Evolutionary conservation across 2,329 filamentous ascomycete species (phyloP).

Genomic region (Thielaviopsis ethacetica): DNA sequence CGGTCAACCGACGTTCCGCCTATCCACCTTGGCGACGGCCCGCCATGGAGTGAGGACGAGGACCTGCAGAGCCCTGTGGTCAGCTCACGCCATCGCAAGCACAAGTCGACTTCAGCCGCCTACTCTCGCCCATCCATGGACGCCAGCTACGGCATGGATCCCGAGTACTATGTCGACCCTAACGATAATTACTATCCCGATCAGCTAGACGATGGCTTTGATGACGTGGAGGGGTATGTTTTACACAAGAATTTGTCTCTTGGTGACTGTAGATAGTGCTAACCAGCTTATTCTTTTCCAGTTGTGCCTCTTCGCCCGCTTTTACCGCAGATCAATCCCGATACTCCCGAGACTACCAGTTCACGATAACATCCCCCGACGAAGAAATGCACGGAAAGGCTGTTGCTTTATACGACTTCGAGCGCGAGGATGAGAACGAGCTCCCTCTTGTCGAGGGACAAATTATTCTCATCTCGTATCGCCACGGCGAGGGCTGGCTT

Average conservation of each 20-base stretch:
- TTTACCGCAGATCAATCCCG: slow-evolving; percentile 53
- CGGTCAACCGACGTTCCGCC: slow-evolving; percentile 59
- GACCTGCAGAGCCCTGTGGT: slow-evolving; percentile 86
- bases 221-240: slow-evolving; percentile 31
- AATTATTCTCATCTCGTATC: slow-evolving; percentile 89
- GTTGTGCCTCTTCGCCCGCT: slow-evolving; percentile 40
- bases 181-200: slow-evolving; percentile 61
- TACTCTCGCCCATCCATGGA: slow-evolving; percentile 28
- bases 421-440: slow-evolving; percentile 91
- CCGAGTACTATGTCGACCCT: slow-evolving; percentile 56
- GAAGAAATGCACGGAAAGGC: slow-evolving; percentile 97
- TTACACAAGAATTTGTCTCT: slow-evolving; percentile 12
- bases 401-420: slow-evolving; percentile 89
- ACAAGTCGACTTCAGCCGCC: slow-evolving; percentile 50
- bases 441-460: slow-evolving; percentile 84
- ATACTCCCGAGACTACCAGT: slow-evolving; percentile 84
- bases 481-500: slow-evolving; percentile 92
- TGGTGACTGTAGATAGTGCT: background rate
- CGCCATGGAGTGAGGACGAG: slow-evolving; percentile 89
- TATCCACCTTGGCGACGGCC: slow-evolving; percentile 73
- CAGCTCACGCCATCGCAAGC: slow-evolving; percentile 69
- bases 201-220: slow-evolving; percentile 44
- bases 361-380: slow-evolving; percentile 86
- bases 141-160: slow-evolving; percentile 39
- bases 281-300: slow-evolving; percentile 25